Percentiles rank a stretch among this genome's conserved stretches.
These are phyloP conservation scores for Xylariaceae sp. DNA, from an alignment of 2,329 filamentous ascomycete species.

Conservation along the genomic window DNA sequence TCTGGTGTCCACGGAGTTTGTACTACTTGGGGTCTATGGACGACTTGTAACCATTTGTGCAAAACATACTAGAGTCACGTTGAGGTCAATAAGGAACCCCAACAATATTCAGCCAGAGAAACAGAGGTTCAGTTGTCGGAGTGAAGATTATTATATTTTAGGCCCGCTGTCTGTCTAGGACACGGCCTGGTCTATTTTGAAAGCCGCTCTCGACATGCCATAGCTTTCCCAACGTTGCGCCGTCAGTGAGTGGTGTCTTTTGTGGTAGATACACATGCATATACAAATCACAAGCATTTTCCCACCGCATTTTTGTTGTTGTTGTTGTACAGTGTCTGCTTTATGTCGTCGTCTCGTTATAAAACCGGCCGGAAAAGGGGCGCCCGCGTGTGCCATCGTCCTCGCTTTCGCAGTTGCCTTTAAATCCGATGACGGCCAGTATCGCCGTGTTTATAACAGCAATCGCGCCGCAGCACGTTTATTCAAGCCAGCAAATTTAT, in stretches of 20 bases:
- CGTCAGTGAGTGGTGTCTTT: neutral
- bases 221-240: slow-evolving; percentile 3
- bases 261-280: neutral
- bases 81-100: neutral
- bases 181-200: neutral
- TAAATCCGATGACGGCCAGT: neutral
- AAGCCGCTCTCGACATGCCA: neutral
- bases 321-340: neutral
- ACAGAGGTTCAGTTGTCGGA: neutral
- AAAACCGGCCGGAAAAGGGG: neutral
- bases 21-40: neutral
- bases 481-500: neutral
- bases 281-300: slow-evolving; percentile 1
- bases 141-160: slow-evolving; percentile 7
- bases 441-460: neutral
- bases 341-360: neutral
- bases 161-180: neutral
- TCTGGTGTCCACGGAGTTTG: neutral
- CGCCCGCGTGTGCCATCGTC: neutral
- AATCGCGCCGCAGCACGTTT: neutral
- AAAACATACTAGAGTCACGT: neutral
- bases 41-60: neutral
- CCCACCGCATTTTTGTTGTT: neutral
- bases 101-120: neutral
- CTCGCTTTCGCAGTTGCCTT: neutral